These are phyloP conservation scores for Blastomyces emzantsi DNA, from an alignment of 2,329 filamentous ascomycete species.

Conservation along the genomic window DNA sequence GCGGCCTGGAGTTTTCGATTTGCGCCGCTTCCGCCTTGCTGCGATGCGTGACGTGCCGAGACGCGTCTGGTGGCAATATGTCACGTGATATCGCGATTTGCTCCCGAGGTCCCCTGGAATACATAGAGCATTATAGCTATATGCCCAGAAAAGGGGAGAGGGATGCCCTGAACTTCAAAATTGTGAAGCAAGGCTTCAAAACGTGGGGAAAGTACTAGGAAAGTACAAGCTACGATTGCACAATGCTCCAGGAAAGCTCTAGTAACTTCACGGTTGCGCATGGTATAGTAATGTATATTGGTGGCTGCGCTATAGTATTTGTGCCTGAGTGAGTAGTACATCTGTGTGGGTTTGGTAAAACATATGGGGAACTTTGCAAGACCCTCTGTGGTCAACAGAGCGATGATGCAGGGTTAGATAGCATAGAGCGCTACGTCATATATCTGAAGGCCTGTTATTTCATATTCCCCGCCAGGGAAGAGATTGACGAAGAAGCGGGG, in stretches of 20 bases:
- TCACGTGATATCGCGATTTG: slow-evolving; percentile 5
- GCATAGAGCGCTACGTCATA: background rate
- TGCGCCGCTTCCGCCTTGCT: background rate
- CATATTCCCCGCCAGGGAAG: background rate
- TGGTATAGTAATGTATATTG: slow-evolving; percentile 5
- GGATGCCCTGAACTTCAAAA: no score
- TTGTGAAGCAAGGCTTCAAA: no score
- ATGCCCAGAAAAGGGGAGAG: no score
- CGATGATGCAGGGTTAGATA: background rate
- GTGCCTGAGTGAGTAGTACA: background rate
- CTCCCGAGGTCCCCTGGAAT: no score
- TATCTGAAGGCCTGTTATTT: background rate
- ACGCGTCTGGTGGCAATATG: background rate
- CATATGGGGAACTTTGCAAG: background rate
- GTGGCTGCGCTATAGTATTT: slow-evolving; percentile 4
- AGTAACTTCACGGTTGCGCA: background rate
- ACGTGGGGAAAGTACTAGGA: no score
- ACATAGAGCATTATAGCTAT: no score
- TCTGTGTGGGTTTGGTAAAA: slow-evolving; percentile 1
- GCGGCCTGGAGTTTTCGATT: background rate
- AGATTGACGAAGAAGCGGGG: background rate
- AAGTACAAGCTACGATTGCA: background rate
- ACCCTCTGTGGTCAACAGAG: background rate
- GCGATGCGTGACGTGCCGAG: background rate
- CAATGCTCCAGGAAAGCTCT: background rate